Base-by-base conservation (phyloP, 768 basidiomycete genomes). In the Postia placenta region DNA sequence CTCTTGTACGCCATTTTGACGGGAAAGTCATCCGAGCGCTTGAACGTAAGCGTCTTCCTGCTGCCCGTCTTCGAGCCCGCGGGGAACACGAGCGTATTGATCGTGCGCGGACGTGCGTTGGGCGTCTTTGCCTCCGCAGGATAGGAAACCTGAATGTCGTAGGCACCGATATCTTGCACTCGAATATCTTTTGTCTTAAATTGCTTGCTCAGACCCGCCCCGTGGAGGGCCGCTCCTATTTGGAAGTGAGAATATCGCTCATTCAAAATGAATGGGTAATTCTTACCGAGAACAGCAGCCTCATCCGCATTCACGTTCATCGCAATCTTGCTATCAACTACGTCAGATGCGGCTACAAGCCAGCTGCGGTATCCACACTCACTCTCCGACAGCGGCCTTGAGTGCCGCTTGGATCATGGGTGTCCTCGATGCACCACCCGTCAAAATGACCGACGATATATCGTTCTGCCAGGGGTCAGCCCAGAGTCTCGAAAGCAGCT, bases 271-370 rank as follows among this genome's bases (percentile, higher is more conserved):
- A n/a, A n/a, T n/a, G n/a, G 9, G 19, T 28, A 24, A 27, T 11
- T 28, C 20, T 19, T 64, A 74, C 87, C 92, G 38, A 99, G 78
- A 17, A 97, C 95, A 22, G 87, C 89, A 0, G 92, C 90, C 69
- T 99, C 96, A 63, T 98, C 96, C 0, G 95, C 86, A 64, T 99
- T 98, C 52, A 99, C 90, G 57, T 97, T 98, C 61, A 85, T 75
- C 4, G 95, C 91, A 49, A 98, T 86, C 67, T 89, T 91, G 45
- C 84, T 79, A 41, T 83, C 87, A 45, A 14, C 50, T 22, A 39
- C 19, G 42, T 51, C 44, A 49, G 53, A 12, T 3, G 9, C 17
- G 19, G 41, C n/a, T 41, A 7, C 23, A 5, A 42, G 42, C 24
- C 15, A 1, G 38, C 3, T 23, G 28, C 9, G 6, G 17, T 25